A percentile compares a stretch with the other conserved stretches of the same genome.
phyloP scores from a whole-genome alignment of 352 stramenopile genomes.

The Phytophthora ohioensis region DNA sequence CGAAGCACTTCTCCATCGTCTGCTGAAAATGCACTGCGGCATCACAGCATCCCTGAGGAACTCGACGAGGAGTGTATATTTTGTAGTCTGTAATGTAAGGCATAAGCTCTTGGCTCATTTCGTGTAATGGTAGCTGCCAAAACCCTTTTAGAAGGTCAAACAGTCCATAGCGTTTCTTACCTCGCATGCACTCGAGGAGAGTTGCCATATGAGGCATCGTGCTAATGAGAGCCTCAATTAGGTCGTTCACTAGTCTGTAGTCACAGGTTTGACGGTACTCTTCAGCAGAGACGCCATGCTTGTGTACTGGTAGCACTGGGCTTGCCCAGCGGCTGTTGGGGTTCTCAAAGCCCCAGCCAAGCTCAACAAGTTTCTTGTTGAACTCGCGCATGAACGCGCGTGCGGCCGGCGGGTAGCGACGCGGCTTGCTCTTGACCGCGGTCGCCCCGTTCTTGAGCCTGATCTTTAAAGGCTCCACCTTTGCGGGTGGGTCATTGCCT shows the following conservation, averaged over 20 bases:
- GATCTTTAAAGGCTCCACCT: neutral
- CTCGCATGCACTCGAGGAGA: neutral
- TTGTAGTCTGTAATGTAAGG: neutral
- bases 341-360: conserved; percentile 8
- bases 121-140: neutral
- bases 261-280: neutral
- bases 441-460: neutral
- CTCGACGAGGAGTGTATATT: neutral
- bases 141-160: conserved; percentile 21
- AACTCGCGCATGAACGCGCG: neutral
- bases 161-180: neutral
- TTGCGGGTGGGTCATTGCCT: neutral
- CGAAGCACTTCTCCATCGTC: neutral
- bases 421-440: conserved; percentile 1
- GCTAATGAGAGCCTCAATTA: conserved; percentile 6
- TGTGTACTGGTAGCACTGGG: neutral
- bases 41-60: neutral
- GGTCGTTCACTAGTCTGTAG: neutral
- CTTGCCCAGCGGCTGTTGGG: neutral
- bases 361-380: conserved; percentile 11
- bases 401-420: conserved; percentile 8
- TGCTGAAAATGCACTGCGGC: conserved; percentile 3
- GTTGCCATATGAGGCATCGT: conserved; percentile 7
- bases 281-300: neutral
- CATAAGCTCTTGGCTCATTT: neutral